Conservation (phyloP, 2,329 filamentous ascomycete species). For the Xylariaceae sp. region DNA sequence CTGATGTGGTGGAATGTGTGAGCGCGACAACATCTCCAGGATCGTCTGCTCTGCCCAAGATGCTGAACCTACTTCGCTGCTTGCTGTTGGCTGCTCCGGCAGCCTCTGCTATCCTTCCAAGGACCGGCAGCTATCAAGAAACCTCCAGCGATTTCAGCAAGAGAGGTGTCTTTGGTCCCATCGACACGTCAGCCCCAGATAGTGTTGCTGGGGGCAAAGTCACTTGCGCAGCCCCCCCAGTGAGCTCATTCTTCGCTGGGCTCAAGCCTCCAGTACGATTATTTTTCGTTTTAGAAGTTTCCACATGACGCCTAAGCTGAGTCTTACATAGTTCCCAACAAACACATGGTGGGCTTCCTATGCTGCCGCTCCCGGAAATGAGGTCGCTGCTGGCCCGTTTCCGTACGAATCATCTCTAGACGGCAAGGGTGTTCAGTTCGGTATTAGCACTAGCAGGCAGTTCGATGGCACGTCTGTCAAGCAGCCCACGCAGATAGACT, state of each 20-base stretch:
- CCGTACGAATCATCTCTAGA: slow-evolving; percentile 11
- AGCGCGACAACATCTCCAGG: not conserved
- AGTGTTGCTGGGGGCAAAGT: slow-evolving; percentile 2
- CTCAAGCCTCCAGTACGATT: slow-evolving; percentile 9
- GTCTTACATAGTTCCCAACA: slow-evolving; percentile 12
- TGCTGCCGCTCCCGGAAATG: slow-evolving; percentile 15
- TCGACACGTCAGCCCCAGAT: slow-evolving; percentile 4
- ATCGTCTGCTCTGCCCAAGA: not conserved
- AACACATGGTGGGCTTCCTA: slow-evolving; percentile 18
- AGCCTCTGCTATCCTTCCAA: not conserved
- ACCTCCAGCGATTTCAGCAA: not conserved
- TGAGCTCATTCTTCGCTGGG: slow-evolving; percentile 16
- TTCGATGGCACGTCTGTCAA: slow-evolving; percentile 17
- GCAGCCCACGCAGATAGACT: slow-evolving; percentile 19
- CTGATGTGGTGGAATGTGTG: not conserved
- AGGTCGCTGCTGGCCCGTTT: slow-evolving; percentile 8
- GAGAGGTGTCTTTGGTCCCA: slow-evolving; percentile 10
- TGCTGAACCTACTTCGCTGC: slow-evolving; percentile 10
- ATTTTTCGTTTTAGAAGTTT: not conserved
- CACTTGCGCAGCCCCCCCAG: slow-evolving; percentile 8
- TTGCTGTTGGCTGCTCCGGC: slow-evolving; percentile 8
- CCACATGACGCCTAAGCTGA: not conserved
- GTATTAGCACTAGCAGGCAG: slow-evolving; percentile 6
- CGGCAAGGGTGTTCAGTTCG: slow-evolving; percentile 3
- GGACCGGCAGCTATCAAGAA: not conserved